Evolutionary conservation across 345 rosid species (phyloP).

Genomic region (Carallia pectinifolia): DNA sequence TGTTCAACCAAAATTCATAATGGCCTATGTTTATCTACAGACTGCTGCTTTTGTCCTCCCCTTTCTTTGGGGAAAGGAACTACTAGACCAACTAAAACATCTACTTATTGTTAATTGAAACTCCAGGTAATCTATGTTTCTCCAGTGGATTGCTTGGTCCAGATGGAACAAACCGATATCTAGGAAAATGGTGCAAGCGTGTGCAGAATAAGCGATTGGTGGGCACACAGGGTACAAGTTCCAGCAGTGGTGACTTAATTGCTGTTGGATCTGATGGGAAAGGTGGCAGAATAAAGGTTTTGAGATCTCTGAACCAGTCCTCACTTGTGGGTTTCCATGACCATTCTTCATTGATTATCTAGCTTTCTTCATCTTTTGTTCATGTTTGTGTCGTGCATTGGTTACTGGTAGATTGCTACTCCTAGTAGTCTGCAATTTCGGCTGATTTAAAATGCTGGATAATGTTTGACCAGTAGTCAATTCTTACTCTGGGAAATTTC

Average conservation of each 20-base stretch:
- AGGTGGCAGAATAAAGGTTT: conserved; percentile 80
- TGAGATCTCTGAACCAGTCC: conserved; percentile 55
- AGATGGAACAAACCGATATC: conserved; percentile 60
- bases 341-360: neutral
- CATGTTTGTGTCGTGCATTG: neutral
- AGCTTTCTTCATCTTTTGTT: neutral
- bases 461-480: neutral
- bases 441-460: neutral
- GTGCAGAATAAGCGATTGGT: conserved; percentile 37
- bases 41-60: neutral
- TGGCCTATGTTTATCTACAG: neutral
- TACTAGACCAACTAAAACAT: neutral
- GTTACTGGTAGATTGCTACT: neutral
- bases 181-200: conserved; percentile 91
- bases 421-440: neutral
- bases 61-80: neutral
- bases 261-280: conserved; percentile 86
- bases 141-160: conserved; percentile 74
- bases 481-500: neutral
- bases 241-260: conserved; percentile 56
- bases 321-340: conserved; percentile 43
- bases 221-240: conserved; percentile 24
- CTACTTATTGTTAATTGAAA: conserved; percentile 10
- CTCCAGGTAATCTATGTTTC: conserved; percentile 54
- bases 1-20: conserved; percentile 4